Conservation (phyloP, 441 rosid species). For the Flueggea neowawraea region DNA sequence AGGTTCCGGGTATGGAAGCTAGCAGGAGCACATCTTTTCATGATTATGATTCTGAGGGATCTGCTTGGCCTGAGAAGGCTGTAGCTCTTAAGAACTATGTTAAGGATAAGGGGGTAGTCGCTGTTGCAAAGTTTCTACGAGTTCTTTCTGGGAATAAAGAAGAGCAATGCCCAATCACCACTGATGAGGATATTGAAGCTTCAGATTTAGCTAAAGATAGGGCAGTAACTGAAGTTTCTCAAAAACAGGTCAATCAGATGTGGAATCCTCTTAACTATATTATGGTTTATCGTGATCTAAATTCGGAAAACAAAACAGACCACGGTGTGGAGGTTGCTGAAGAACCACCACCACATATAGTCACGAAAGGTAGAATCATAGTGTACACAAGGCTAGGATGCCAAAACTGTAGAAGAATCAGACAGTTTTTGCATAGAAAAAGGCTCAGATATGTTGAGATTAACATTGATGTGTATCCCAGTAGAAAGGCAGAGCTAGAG, state of each 20-base stretch:
- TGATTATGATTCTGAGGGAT: constrained; percentile 33
- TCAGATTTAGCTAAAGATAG: constrained; percentile 28
- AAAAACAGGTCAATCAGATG: constrained; percentile 32
- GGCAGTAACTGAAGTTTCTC: constrained; percentile 31
- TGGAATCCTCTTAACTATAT: constrained; percentile 78
- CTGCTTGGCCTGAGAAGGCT: constrained; percentile 71
- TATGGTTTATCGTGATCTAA: constrained; percentile 41
- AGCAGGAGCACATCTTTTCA: constrained; percentile 25
- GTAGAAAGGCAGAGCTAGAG: constrained; percentile 73
- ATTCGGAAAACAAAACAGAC: constrained; percentile 28
- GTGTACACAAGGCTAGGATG: constrained; percentile 77
- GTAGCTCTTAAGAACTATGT: constrained; percentile 61
- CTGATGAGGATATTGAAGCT: constrained; percentile 24
- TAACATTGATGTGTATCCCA: constrained; percentile 70
- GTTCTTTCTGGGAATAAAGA: constrained; percentile 48
- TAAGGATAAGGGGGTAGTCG: constrained; percentile 54
- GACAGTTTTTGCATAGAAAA: constrained; percentile 53
- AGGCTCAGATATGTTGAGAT: constrained; percentile 76
- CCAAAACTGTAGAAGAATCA: constrained; percentile 51
- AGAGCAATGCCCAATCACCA: constrained; percentile 20
- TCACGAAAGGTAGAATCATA: constrained; percentile 61
- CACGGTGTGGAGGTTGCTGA: constrained; percentile 21
- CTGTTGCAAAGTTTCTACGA: constrained; percentile 54
- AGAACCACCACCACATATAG: constrained; percentile 36
- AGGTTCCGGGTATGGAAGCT: constrained; percentile 45